Evolutionary conservation across 192 early-diverging fungal species (phyloP), one percentile per base, ranked within the genome.

Genomic region (Entomortierella beljakovae): DNA sequence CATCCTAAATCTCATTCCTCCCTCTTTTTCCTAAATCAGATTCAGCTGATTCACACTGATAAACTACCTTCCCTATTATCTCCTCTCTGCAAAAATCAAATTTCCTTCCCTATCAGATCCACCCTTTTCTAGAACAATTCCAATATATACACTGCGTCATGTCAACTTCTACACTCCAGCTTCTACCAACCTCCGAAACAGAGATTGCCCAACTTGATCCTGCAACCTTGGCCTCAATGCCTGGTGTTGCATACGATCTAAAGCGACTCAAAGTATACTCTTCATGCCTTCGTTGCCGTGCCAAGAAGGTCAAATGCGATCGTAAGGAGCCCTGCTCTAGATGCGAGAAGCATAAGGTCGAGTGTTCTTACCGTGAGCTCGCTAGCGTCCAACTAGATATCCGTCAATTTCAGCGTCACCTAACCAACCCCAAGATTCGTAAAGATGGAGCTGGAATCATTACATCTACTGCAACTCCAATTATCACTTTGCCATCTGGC

Each of bases 221-320:
- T 25, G 74, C 65, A 20, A 69, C 74, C 8, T 31, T 77, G 8
- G 74, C 74, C 26, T 68, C 74, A 42, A 77, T 77, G 48, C 74
- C 74, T n/a, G 74, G 66, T 11, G 65, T 77, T 25, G 57, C 74
- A 42, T 77, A 77, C 15, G 74, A 77, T 55, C 74, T 77, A 59
- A 77, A 77, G 28, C 65, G 74, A 26, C 74, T 77, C 57, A 77
- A 77, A 32, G 74, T 77, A 38, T 77, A 77, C 61, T 77, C 74
- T 18, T 77, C 74, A 26, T 77, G 74, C 35, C 60, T 77, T 20
- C 74, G 74, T 33, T 77, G 74, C 61, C 61, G 74, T 57, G 74
- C 74, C 42, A 77, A 77, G 61, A 77, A 77, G 56, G 74, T 77
- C 43, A 77, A 77, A 55, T 77, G 74, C 29, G 74, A 77, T n/a